These are phyloP conservation scores for Plasmodium gonderi DNA, from an alignment of 169 alveolate genomes.

Conservation along the genomic window DNA sequence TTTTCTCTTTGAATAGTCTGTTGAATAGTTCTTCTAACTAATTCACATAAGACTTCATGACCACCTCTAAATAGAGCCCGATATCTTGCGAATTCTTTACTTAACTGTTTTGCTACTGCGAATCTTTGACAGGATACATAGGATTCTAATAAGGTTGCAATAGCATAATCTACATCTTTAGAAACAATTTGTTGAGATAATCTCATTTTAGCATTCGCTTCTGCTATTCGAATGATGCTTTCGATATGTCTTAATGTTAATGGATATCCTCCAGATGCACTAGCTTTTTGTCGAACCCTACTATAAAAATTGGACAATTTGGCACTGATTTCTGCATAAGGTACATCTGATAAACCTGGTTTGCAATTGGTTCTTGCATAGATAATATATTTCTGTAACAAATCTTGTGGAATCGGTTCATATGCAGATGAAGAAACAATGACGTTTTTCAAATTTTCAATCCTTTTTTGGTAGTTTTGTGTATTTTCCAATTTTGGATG, in stretches of 20 bases:
- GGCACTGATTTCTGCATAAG: constrained; percentile 84
- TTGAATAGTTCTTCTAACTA: constrained; percentile 82
- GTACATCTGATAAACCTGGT: constrained; percentile 83
- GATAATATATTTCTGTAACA: constrained; percentile 95
- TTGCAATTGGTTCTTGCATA: constrained; percentile 95
- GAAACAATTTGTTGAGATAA: constrained; percentile 95
- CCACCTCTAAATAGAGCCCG: constrained; percentile 88
- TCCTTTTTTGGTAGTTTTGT: constrained; percentile 82
- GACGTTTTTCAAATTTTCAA: constrained; percentile 79
- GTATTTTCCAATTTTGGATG: constrained; percentile 93
- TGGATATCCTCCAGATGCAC: constrained; percentile 96
- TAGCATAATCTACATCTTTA: constrained; percentile 97
- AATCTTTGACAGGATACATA: constrained; percentile 95
- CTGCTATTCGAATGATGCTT: constrained; percentile 96
- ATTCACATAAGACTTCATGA: constrained; percentile 86
- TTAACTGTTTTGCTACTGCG: constrained; percentile 93
- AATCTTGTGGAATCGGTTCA: constrained; percentile 92
- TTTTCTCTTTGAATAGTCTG: constrained; percentile 79
- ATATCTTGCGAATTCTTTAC: constrained; percentile 88
- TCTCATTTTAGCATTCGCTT: constrained; percentile 97
- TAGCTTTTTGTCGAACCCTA: constrained; percentile 94
- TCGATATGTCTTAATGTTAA: constrained; percentile 97
- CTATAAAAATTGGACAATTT: constrained; percentile 91
- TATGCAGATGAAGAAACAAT: constrained; percentile 85
- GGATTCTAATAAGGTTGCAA: constrained; percentile 96